Evolutionary conservation across 345 rosid species (phyloP).

Genomic region (Aurinia saxatilis): DNA sequence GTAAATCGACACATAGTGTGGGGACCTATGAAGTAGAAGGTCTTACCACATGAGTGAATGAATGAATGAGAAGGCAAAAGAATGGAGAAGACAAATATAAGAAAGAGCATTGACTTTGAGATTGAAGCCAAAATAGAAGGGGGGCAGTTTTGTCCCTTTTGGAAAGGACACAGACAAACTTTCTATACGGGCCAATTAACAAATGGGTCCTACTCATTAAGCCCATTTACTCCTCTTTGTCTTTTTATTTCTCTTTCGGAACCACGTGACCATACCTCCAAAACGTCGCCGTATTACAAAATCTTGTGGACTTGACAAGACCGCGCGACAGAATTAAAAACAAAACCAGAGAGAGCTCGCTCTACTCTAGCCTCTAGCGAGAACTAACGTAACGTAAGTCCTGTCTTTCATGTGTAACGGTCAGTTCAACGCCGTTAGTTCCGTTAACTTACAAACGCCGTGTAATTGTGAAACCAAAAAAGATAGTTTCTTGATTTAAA

Average conservation of each 20-base stretch:
- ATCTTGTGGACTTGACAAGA: slow-evolving; percentile 10
- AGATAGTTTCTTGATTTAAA: not conserved
- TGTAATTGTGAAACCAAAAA: not conserved
- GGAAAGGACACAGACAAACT: slow-evolving; percentile 25
- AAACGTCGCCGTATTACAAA: not conserved
- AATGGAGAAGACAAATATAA: not conserved
- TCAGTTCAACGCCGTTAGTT: slow-evolving; percentile 1
- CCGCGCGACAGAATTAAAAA: slow-evolving; percentile 10
- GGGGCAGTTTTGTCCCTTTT: slow-evolving; percentile 26
- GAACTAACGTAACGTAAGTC: slow-evolving; percentile 5
- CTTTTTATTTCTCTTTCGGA: not conserved
- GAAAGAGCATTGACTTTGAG: slow-evolving; percentile 20
- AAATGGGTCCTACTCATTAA: slow-evolving; percentile 23
- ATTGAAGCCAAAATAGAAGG: slow-evolving; percentile 16
- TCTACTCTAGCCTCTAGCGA: too few species aligned
- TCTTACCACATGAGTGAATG: not conserved
- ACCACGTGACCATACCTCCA: slow-evolving; percentile 7
- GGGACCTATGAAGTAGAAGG: slow-evolving; percentile 11
- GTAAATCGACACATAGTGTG: slow-evolving; percentile 7
- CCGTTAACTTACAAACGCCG: slow-evolving; percentile 9
- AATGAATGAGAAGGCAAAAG: not conserved
- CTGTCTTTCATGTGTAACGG: slow-evolving; percentile 5
- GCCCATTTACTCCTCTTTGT: slow-evolving; percentile 32
- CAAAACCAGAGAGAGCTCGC: too few species aligned
- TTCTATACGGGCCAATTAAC: slow-evolving; percentile 18